Conservation (phyloP, 2,329 filamentous ascomycete species). For the Passalora sequoiae region DNA sequence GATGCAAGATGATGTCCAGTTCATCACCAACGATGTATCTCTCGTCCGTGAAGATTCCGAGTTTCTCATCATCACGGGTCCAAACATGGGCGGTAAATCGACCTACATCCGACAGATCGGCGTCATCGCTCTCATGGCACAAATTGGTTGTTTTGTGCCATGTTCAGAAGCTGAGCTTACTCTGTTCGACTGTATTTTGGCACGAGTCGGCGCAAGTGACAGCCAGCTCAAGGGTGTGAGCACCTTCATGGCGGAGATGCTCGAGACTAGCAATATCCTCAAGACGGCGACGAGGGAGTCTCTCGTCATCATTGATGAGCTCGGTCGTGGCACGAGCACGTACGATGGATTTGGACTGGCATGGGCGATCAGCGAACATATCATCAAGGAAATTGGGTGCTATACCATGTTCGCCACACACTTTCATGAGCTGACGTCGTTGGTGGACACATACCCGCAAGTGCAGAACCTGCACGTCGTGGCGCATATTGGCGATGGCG, state of each 20-base stretch:
- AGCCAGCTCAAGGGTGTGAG: constrained; percentile 96
- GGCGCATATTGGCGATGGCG: constrained; percentile 69
- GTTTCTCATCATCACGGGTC: constrained; percentile 93
- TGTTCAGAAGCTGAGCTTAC: constrained; percentile 85
- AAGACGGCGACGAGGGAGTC: constrained; percentile 94
- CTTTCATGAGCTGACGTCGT: constrained; percentile 92
- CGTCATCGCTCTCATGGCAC: constrained; percentile 94
- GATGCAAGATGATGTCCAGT: constrained; percentile 96
- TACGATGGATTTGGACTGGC: constrained; percentile 99
- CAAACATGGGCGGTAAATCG: constrained; percentile 98
- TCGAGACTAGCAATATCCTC: constrained; percentile 96
- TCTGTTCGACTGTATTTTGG: constrained; percentile 94
- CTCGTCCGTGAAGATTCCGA: constrained; percentile 73
- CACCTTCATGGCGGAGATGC: constrained; percentile 99
- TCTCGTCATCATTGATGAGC: constrained; percentile 96
- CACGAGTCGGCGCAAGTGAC: constrained; percentile 90
- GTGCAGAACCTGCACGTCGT: constrained; percentile 94
- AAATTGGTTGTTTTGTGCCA: constrained; percentile 93
- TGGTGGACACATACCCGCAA: constrained; percentile 79
- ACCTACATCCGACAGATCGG: constrained; percentile 98
- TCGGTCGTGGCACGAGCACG: constrained; percentile 92
- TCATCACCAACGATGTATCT: constrained; percentile 95
- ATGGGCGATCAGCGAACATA: constrained; percentile 98
- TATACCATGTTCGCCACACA: constrained; percentile 96
- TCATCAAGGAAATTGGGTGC: constrained; percentile 88